Evolutionary conservation across 1,284 basidiomycete species (phyloP), one percentile per base, ranked within the genome.

Genomic region (Ustilago tritici): DNA sequence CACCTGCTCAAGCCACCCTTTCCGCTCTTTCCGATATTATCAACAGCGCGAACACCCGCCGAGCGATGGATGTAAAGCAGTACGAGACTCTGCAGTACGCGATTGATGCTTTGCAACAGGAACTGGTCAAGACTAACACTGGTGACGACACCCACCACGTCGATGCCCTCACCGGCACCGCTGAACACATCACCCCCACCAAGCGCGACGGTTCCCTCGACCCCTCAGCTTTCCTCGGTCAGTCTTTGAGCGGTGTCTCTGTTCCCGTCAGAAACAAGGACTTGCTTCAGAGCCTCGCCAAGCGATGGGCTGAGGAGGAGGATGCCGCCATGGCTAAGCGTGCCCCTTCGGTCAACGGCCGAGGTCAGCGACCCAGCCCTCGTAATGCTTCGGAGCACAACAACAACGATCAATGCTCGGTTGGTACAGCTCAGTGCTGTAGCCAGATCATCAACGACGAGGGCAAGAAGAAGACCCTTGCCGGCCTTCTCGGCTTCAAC

Each of bases 401-500:
- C 73, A 72, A 73, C 75, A 71, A 77, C 66, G 76, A 76, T 15
- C 65, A 78, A 54, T 81, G 79, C 78, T 71, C 67, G 36, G 63
- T 71, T 35, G 79, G 79, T 41, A 46, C 52, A 4, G 78, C 70
- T 4, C 61, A 76, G 46, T 81, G 78, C 77, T 81, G 79, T 56
- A 64, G 55, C 65, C 74, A 79, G 62, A 64, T 70, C 49, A 70
- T 81, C 70, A 56, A 65, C n/a, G 74, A 78, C 50, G 67, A 68
- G 15, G 19, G 47, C 67, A 78, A 81, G 70, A 77, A 72, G 66
- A 74, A 80, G 70, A 78, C 73, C 14, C 70, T 81, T 36, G 72
- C 74, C 5, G 70, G 69, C 38, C 67, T 81, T 17, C 65, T 76
- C 36, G 78, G 74, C 28, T 61, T 81, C 71, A 74, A 79, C 69